phyloP scores from a whole-genome alignment of 768 basidiomycete genomes.

The Gloeophyllum trabeum region DNA sequence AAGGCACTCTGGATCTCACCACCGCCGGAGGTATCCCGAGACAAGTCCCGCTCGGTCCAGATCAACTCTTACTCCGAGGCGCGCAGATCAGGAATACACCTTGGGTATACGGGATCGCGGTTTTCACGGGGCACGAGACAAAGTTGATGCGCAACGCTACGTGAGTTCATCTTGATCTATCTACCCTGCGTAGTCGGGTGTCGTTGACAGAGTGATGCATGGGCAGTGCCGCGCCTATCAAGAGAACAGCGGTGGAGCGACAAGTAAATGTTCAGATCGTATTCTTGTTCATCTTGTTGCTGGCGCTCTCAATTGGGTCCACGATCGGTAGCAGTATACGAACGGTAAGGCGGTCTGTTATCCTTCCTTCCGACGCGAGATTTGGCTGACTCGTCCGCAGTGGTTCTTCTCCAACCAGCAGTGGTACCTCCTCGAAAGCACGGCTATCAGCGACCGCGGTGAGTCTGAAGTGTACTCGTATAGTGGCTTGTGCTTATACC shows the following conservation, averaged over 20 bases:
- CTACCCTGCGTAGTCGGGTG: background rate
- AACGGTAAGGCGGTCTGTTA: slow-evolving; percentile 28
- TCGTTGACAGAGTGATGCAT: no score
- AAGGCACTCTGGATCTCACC: slow-evolving; percentile 64
- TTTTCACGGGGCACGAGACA: slow-evolving; percentile 97
- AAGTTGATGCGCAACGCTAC: slow-evolving; percentile 98
- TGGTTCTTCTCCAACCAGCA: slow-evolving; percentile 84
- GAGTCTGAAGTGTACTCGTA: slow-evolving; percentile 10
- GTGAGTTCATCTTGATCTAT: slow-evolving; percentile 45
- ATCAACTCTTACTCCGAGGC: slow-evolving; percentile 88
- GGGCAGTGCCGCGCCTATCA: slow-evolving; percentile 91
- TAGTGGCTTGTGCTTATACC: slow-evolving; percentile 5
- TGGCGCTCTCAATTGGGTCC: slow-evolving; percentile 82
- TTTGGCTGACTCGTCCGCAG: slow-evolving; percentile 23
- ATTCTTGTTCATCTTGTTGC: slow-evolving; percentile 81
- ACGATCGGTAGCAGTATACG: slow-evolving; percentile 89
- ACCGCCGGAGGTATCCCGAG: slow-evolving; percentile 48
- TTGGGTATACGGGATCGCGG: slow-evolving; percentile 90
- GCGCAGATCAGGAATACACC: slow-evolving; percentile 94
- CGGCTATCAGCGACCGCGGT: slow-evolving; percentile 56
- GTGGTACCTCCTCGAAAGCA: slow-evolving; percentile 79
- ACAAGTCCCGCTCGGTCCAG: slow-evolving; percentile 87
- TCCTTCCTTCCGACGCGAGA: no score
- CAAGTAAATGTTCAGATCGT: slow-evolving; percentile 96
- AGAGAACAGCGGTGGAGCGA: slow-evolving; percentile 89